Evolutionary conservation across 2,329 filamentous ascomycete genomes (phyloP), one percentile per base, ranked within the genome.

Genomic region (Trichoderma asperellum): DNA sequence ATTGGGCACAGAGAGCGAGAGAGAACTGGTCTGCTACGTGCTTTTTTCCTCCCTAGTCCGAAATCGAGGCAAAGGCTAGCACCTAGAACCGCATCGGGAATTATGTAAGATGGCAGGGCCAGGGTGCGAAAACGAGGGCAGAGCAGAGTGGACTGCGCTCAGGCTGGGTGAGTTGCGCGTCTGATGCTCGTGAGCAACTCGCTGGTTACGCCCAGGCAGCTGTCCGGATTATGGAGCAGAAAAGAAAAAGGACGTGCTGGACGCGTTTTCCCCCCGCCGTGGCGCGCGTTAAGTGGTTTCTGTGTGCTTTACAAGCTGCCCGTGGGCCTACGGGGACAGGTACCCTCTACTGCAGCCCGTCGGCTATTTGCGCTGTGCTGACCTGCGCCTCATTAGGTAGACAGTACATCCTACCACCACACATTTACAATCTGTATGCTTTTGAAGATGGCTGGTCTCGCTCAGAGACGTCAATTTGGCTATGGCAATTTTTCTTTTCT

Each of bases 281-380:
- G 68, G 66, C 68, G 71, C 75, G 75, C 75, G 74, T 76, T 73
- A 76, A 76, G 75, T 76, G 74, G 72, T 71, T 68, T 37, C 24
- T 68, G 60, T 47, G 35, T 43, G n/a, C 49, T n/a, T 58, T n/a
- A 34, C 29, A 49, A 49, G 47, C 21, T 21, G 47, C 7, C 47
- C 10, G 21, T n/a, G 47, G 47, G 47, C 8, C 53, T 32, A 6
- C 53, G 11, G 60, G 14, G 1, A 5, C 34, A 32, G 27, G 61
- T 64, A 64, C 61, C 34, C 43, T 24, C 6, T 55, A 55, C 61
- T n/a, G 8, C 49, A 5, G 21, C 29, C 21, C 5, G 5, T 16
- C 1, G 24, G 5, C 12, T 35, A 24, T 14, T 27, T 52, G 8
- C 16, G 59, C 43, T 2, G 12, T 49, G 47, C n/a, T 5, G 10